Conservation (phyloP, 768 basidiomycete genomes). For the Lentinula sp. region DNA sequence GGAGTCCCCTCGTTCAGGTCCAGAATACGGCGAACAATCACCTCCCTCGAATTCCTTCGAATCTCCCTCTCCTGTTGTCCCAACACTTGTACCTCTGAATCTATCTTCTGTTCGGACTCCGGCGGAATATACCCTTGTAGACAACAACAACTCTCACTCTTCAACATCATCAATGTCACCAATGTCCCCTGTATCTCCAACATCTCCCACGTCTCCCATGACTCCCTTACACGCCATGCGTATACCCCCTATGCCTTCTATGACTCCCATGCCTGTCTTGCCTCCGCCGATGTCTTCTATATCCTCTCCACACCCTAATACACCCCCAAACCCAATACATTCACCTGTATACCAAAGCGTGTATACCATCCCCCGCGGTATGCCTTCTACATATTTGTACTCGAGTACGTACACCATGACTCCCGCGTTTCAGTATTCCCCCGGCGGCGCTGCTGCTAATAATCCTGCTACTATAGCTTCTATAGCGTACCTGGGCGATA, state of each 20-base stretch:
- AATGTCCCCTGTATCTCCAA: neutral
- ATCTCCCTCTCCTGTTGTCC: neutral
- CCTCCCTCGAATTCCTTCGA: neutral
- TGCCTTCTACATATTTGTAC: neutral
- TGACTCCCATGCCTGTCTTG: too few species aligned
- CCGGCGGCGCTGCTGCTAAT: too few species aligned
- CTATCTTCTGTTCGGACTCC: neutral
- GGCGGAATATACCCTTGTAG: neutral
- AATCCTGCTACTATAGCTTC: too few species aligned
- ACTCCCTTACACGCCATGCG: neutral
- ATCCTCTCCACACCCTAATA: too few species aligned
- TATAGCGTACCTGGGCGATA: neutral
- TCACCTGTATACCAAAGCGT: neutral
- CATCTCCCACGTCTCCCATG: neutral
- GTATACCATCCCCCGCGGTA: neutral
- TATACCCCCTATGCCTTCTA: neutral
- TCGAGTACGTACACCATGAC: neutral
- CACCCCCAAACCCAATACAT: too few species aligned
- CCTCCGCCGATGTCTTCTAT: too few species aligned
- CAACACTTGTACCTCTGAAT: neutral
- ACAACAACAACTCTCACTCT: neutral
- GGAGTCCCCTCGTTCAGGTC: neutral
- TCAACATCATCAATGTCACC: neutral
- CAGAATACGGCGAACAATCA: neutral
- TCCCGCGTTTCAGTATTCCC: neutral